Evolutionary conservation across 148 eudicot species (phyloP), one percentile per base, ranked within the genome.

Genomic region (Rhododendron williamsianum): DNA sequence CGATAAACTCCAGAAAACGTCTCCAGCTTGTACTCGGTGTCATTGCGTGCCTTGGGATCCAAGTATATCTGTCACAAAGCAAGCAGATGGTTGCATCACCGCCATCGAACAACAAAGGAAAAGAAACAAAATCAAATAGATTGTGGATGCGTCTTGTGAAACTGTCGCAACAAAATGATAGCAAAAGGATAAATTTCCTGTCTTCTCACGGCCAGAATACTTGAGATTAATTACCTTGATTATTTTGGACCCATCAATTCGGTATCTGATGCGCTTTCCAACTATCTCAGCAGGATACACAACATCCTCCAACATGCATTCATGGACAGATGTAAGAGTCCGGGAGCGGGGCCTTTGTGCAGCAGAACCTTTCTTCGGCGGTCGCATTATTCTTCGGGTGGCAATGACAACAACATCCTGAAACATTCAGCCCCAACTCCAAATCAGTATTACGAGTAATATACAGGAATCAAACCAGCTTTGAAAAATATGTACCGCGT

Each of bases 281-380:
- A 94, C 98, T 84, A 96, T 96, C 86, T 96, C 98, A 41, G 98
- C 98, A 43, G 98, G 98, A 71, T 90, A 91, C 8, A 94, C 98
- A 76, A 94, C 84, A 85, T 96, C 98, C 92, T 94, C 98, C 21
- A 96, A 95, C 54, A 96, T 88, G 82, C 89, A 90, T 89, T 96
- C 98, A 33, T 96, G 98, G 60, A 96, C 98, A 52, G 95, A 82
- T 76, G 98, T 93, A n/a, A 96, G 94, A 30, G 98, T 96, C 36
- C 98, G 93, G 81, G 93, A 88, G 74, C 98, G 91, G 4, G 98
- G 98, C 38, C 98, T 91, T 87, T 88, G 93, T 18, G 74, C 98
- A 35, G 98, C 96, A 30, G 98, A 93, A 60, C 98, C 98, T 89
- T 94, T 94, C 95, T 92, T 94, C 65, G 98, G 98, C 13, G 98